Base-by-base conservation (phyloP, 345 rosid genomes). In the Moringa oleifera region DNA sequence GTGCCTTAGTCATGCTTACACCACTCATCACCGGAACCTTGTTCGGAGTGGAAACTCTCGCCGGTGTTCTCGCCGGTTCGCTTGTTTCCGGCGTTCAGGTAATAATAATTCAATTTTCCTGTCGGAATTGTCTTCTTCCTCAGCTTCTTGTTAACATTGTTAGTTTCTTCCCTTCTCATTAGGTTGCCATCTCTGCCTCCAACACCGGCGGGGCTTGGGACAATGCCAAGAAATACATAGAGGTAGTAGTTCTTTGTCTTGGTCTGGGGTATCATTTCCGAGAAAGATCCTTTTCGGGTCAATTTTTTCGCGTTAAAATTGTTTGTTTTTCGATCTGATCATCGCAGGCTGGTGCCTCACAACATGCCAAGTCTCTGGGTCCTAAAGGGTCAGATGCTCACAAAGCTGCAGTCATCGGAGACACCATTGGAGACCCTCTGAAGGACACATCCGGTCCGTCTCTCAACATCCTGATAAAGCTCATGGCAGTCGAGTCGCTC, bases 121-220 rank as follows among this genome's bases (percentile, higher is more conserved):
- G 13, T 41, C 6, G 12, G 47, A 9, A 9, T 41, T 7, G 2
- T 41, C 17, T 41, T 41, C 47, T 41, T 41, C 5, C 47, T 7
- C 12, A 41, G 17, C 16, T 7, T 7, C 6, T 4, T 11, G 1
- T 41, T 41, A 7, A 41, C 47, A 11, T 41, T 41, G 6, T 7
- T 41, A 11, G 1, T 41, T 41, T 41, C 47, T 4, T 15, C 37
- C 11, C 33, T 2, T 41, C 12, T 55, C 7, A 22, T 28, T 47
- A 85, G 87, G 80, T 84, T 66, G 93, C 93, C 23, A 84, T 87
- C 46, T 84, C 89, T 23, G 86, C 89, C 62, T 86, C 93, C 6
- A 86, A 87, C 77, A 84, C 93, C 0, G 88, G 89, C 20, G 93
- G 89, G 25, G 90, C 89, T 18, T 82, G 86, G 86, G 88, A 87